Conservation (phyloP, 306 rosid genomes). For the Purshia tridentata region DNA sequence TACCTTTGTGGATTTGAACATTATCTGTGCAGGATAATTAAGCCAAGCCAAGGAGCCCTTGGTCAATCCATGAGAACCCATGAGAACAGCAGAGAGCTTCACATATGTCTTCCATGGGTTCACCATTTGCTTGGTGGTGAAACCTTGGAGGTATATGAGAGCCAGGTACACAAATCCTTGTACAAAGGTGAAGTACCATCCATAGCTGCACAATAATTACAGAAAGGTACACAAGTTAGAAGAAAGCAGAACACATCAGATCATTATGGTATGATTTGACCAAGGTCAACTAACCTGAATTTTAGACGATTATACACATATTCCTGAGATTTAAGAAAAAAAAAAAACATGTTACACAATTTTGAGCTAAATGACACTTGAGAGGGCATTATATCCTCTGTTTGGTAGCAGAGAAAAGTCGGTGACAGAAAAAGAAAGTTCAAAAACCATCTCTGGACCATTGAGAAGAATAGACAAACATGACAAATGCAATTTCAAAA, state of each 20-base stretch:
- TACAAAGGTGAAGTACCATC: slow-evolving; percentile 71
- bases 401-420: slow-evolving; percentile 6
- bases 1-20: slow-evolving; percentile 70
- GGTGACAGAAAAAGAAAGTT: too few relatives aligned
- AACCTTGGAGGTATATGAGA: slow-evolving; percentile 53
- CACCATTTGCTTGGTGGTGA: slow-evolving; percentile 58
- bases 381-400: not conserved
- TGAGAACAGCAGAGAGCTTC: slow-evolving; percentile 64
- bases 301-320: slow-evolving; percentile 60
- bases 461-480: not conserved
- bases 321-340: slow-evolving; percentile 38
- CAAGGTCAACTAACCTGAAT: slow-evolving; percentile 39
- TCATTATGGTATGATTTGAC: not conserved
- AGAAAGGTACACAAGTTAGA: too few relatives aligned
- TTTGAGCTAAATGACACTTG: not conserved
- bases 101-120: slow-evolving; percentile 63
- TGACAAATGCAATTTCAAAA: not conserved
- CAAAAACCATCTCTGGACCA: not conserved
- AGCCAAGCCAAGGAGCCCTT: slow-evolving; percentile 65
- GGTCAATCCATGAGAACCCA: slow-evolving; percentile 71
- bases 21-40: slow-evolving; percentile 67
- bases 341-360: too few relatives aligned
- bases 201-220: slow-evolving; percentile 39
- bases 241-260: not conserved
- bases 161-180: slow-evolving; percentile 60